Evolutionary conservation across 2,329 filamentous ascomycete species (phyloP), one percentile per base, ranked within the genome.

Genomic region (Escovopsis sp.): DNA sequence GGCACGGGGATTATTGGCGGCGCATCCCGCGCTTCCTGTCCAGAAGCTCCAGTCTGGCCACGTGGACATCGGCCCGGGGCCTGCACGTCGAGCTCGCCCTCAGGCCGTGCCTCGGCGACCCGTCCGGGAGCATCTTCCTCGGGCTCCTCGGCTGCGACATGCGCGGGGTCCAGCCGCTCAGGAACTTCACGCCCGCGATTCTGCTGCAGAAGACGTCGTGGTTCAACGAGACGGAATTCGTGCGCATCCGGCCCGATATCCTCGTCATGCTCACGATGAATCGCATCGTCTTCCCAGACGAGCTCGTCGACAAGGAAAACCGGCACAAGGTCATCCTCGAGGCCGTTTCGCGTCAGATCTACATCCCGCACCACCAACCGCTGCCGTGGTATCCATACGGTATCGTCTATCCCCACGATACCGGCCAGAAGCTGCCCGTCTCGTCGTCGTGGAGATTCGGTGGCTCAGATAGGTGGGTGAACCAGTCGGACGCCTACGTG

Each of bases 131-230:
- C 11, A 50, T 57, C 23, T 57, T 55, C 33, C 37, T 57, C 6
- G 55, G 52, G 5, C 51, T 55, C 26, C 39, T 57, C 10, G 56
- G 53, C 43, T 57, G 55, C 42, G 55, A 57, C 18, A 47, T 57
- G 12, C 47, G 54, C 23, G 48, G 4, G 4, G 49, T 51, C 1
- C 48, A 33, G 15, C 15, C 15, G 15, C 15, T 15, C 15, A 15
- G 15, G 10, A 19, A 32, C 3, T 28, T 48, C 26, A 40, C 45
- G 26, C 51, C 52, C 1, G 49, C 53, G 1, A 54, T 57, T 3
- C 30, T 66, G 6, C 50, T 57, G 2, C 55, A 57, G 34, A 49
- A 50, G 30, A 49, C 50, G 9, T 47, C 54, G 5, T 56, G 55
- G 55, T 51, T 55, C 11, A 56, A 48, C 36, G 49, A 55, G 6